phyloP scores from a whole-genome alignment of 441 rosid species.

The Croton laevigatus region DNA sequence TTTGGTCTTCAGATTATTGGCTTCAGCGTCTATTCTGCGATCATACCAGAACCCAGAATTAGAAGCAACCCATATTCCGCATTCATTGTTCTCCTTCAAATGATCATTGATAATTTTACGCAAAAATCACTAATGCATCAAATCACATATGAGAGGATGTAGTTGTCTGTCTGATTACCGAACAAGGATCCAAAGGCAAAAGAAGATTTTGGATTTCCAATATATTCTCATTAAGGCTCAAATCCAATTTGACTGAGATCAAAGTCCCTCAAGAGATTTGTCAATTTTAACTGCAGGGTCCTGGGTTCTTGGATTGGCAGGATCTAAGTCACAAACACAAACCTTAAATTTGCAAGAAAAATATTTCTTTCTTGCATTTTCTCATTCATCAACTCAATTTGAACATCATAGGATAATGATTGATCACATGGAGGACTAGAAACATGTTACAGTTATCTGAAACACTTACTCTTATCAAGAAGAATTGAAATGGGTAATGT shows the following conservation, averaged over 20 bases:
- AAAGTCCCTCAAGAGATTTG: not conserved
- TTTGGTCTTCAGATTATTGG: conserved; percentile 58
- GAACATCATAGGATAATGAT: not conserved
- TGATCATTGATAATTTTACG: conserved; percentile 11
- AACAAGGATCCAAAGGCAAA: conserved; percentile 8
- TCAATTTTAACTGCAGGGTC: not conserved
- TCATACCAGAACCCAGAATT: conserved; percentile 25
- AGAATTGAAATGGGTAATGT: not conserved
- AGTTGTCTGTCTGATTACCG: conserved; percentile 6
- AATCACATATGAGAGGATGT: not conserved
- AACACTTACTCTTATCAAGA: not conserved
- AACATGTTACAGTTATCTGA: not conserved
- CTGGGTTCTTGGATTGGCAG: not conserved
- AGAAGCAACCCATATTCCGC: conserved; percentile 20
- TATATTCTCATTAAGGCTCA: not conserved
- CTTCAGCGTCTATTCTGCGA: conserved; percentile 90
- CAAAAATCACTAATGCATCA: conserved; percentile 1
- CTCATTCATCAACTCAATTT: not conserved
- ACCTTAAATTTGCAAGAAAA: not conserved
- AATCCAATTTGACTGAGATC: not conserved
- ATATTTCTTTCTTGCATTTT: not conserved
- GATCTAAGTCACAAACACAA: not conserved
- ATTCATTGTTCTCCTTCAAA: conserved; percentile 1
- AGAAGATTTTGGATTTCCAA: conserved; percentile 2
- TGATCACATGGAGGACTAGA: not conserved